These are phyloP conservation scores for Apiospora marii DNA, from an alignment of 2,329 filamentous ascomycete species.

Conservation along the genomic window DNA sequence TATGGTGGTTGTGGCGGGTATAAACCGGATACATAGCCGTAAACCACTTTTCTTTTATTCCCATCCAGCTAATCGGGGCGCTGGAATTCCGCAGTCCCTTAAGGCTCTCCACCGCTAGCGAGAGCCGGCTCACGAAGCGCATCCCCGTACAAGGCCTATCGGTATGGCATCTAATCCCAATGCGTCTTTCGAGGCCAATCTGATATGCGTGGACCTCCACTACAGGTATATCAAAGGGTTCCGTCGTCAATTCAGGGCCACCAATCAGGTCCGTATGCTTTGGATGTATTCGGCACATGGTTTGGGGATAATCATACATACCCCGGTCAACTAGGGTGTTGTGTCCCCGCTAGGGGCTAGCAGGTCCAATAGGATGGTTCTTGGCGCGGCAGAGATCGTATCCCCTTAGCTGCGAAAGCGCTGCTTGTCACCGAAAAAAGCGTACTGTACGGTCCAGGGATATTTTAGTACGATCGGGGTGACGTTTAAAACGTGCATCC, in stretches of 20 bases:
- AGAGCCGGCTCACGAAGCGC: background rate
- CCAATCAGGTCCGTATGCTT: background rate
- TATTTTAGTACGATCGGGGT: too few relatives aligned
- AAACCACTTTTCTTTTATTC: background rate
- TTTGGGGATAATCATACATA: background rate
- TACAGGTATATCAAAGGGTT: background rate
- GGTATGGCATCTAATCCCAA: background rate
- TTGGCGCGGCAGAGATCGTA: slow-evolving; percentile 6
- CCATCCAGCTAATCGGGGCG: background rate
- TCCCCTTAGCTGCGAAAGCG: background rate
- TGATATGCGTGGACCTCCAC: background rate
- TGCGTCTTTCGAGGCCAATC: background rate
- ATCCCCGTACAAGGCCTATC: background rate
- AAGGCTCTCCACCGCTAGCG: background rate
- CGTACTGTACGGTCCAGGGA: too few relatives aligned
- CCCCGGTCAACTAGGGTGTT: background rate
- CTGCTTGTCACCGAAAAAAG: too few relatives aligned
- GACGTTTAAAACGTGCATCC: too few relatives aligned
- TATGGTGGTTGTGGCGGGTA: background rate
- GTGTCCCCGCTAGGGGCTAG: background rate
- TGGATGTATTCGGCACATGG: background rate
- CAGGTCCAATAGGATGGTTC: background rate
- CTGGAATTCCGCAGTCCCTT: background rate
- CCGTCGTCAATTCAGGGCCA: background rate
- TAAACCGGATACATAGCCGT: background rate